Percentiles rank a stretch among this genome's conserved stretches.
phyloP scores from a whole-genome alignment of 108 stramenopile genomes.

The Mediolabrus comicus region DNA sequence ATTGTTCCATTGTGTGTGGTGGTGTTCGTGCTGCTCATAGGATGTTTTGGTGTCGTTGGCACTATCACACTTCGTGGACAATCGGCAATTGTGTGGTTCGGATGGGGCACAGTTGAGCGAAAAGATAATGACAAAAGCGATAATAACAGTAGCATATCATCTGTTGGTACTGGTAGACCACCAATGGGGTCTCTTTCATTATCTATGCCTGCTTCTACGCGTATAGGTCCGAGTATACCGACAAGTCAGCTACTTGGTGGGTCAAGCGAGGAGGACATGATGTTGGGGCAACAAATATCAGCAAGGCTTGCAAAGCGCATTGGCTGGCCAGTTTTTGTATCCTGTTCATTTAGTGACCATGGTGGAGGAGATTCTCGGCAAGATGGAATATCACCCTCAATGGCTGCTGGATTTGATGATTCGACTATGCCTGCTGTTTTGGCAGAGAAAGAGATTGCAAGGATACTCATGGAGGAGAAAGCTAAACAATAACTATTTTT shows the following conservation, averaged over 20 bases:
- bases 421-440: constrained; percentile 50
- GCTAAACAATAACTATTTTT: too few species aligned
- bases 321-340: constrained; percentile 68
- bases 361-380: not conserved
- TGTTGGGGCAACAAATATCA: constrained; percentile 65
- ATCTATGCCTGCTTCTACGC: constrained; percentile 62
- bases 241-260: constrained; percentile 68
- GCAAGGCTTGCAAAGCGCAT: constrained; percentile 51
- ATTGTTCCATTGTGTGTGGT: not conserved
- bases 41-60: constrained; percentile 62
- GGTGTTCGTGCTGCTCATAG: not conserved
- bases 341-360: constrained; percentile 47
- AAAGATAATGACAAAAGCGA: constrained; percentile 1
- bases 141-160: not conserved
- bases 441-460: constrained; percentile 56
- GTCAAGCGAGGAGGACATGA: constrained; percentile 61
- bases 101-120: constrained; percentile 51
- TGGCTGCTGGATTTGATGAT: constrained; percentile 34
- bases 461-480: constrained; percentile 31
- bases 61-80: constrained; percentile 53
- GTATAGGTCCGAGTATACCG: constrained; percentile 28
- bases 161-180: constrained; percentile 39
- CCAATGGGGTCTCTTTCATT: constrained; percentile 65
- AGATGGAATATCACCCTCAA: constrained; percentile 7
- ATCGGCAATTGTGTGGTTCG: constrained; percentile 74